Evolutionary conservation across 345 rosid species (phyloP).

Genomic region (Excoecaria agallocha): DNA sequence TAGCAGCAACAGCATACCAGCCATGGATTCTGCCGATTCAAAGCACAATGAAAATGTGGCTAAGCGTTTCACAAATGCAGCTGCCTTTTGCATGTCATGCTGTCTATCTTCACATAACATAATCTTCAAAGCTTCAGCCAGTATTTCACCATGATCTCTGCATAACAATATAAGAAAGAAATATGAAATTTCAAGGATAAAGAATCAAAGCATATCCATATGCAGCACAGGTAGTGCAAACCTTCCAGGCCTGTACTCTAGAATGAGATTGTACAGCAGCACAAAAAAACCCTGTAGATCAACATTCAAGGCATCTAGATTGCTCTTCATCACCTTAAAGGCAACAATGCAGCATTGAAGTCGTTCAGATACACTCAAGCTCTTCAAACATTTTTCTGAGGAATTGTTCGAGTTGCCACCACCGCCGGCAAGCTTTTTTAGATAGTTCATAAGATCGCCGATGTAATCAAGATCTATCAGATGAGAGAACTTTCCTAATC

Average conservation of each 20-base stretch:
- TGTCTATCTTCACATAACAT: slow-evolving; percentile 95
- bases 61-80: slow-evolving; percentile 89
- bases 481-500: slow-evolving; percentile 83
- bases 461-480: slow-evolving; percentile 81
- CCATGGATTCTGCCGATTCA: slow-evolving; percentile 87
- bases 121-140: slow-evolving; percentile 86
- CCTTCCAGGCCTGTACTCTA: slow-evolving; percentile 97
- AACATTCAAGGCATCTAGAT: slow-evolving; percentile 90
- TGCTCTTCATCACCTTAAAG: slow-evolving; percentile 90
- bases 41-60: slow-evolving; percentile 79
- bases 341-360: slow-evolving; percentile 90
- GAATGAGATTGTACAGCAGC: slow-evolving; percentile 83
- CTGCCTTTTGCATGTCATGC: slow-evolving; percentile 97
- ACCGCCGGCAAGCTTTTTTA: slow-evolving; percentile 77
- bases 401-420: slow-evolving; percentile 34
- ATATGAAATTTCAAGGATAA: slow-evolving; percentile 4
- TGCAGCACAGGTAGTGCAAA: slow-evolving; percentile 30
- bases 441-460: slow-evolving; percentile 82
- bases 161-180: slow-evolving; percentile 5
- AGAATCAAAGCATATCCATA: not conserved
- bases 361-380: slow-evolving; percentile 66
- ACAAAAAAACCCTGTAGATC: slow-evolving; percentile 91
- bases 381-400: slow-evolving; percentile 35
- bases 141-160: slow-evolving; percentile 85
- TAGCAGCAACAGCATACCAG: slow-evolving; percentile 44